Evolutionary conservation across 176 grass and related monocot genomes (phyloP).

Genomic region (Carex cristatella): DNA sequence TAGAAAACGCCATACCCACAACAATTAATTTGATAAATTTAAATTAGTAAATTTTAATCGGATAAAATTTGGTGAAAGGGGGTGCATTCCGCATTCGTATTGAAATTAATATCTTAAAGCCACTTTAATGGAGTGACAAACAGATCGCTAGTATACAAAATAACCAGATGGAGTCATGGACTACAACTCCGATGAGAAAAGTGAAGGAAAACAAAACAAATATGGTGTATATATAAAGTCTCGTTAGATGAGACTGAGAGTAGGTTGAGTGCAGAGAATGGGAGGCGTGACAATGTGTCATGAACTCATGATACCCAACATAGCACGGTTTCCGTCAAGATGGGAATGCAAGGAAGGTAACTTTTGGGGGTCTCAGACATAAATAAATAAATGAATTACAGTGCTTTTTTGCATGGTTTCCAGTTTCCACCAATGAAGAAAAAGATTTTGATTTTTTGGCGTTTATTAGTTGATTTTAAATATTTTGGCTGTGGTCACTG

Average conservation of each 20-base stretch:
- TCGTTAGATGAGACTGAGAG: constrained; percentile 19
- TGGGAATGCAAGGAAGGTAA: constrained; percentile 8
- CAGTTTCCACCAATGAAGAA: not conserved
- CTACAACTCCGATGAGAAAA: not conserved
- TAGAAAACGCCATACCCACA: not conserved
- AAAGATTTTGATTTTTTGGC: not conserved
- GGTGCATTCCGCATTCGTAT: not conserved
- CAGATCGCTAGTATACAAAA: not conserved
- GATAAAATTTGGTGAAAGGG: not conserved
- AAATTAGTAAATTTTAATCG: not conserved
- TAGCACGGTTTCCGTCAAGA: constrained; percentile 11
- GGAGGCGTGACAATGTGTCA: constrained; percentile 23
- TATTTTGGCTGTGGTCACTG: constrained; percentile 34
- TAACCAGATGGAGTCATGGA: not conserved
- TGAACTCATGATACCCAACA: constrained; percentile 2
- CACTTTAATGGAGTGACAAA: not conserved
- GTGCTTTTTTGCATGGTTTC: constrained; percentile 5
- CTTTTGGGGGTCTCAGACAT: constrained; percentile 23
- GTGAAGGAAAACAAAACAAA: not conserved
- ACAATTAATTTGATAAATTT: not conserved
- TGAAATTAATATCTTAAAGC: not conserved
- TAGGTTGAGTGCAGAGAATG: constrained; percentile 8
- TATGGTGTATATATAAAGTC: not conserved
- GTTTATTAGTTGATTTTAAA: constrained; percentile 8
- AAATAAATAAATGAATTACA: constrained; percentile 16